Conservation (phyloP, 352 stramenopile genomes). For the Phytophthora syringae region DNA sequence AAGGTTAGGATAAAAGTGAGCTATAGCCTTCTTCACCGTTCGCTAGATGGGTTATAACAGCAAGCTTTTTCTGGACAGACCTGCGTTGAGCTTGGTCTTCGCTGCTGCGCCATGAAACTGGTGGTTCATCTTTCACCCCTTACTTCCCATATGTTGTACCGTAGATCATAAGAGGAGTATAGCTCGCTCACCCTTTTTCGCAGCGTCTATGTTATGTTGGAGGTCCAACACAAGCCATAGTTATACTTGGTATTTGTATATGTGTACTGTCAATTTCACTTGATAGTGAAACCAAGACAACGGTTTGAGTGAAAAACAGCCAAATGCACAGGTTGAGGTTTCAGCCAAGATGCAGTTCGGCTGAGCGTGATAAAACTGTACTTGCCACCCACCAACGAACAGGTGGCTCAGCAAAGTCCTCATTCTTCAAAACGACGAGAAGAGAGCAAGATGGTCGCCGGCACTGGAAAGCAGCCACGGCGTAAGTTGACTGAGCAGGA, state of each 20-base stretch:
- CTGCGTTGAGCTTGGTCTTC: too few relatives aligned
- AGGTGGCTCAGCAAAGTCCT: background rate
- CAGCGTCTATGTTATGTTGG: conserved; percentile 17
- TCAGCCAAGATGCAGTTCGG: background rate
- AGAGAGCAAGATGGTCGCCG: background rate
- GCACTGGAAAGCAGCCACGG: background rate
- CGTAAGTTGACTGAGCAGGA: background rate
- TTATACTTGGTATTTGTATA: conserved; percentile 11
- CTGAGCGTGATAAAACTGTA: background rate
- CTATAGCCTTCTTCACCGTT: too few relatives aligned
- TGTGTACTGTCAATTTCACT: background rate
- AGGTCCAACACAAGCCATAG: conserved; percentile 2
- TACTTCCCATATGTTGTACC: conserved; percentile 20
- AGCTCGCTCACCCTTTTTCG: conserved; percentile 4
- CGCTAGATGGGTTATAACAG: too few relatives aligned
- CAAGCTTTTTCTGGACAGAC: too few relatives aligned
- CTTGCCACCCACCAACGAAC: background rate
- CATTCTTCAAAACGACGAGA: conserved; percentile 1
- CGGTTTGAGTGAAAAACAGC: background rate
- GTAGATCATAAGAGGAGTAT: conserved; percentile 20
- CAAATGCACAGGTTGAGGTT: conserved; percentile 6
- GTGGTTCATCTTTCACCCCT: conserved; percentile 19
- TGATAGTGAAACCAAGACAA: conserved; percentile 2
- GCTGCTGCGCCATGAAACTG: too few relatives aligned
- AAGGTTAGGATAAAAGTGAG: too few relatives aligned